Evolutionary conservation across 108 stramenopile species (phyloP), one percentile per base, ranked within the genome.

Genomic region (Skeletonema marinoi): DNA sequence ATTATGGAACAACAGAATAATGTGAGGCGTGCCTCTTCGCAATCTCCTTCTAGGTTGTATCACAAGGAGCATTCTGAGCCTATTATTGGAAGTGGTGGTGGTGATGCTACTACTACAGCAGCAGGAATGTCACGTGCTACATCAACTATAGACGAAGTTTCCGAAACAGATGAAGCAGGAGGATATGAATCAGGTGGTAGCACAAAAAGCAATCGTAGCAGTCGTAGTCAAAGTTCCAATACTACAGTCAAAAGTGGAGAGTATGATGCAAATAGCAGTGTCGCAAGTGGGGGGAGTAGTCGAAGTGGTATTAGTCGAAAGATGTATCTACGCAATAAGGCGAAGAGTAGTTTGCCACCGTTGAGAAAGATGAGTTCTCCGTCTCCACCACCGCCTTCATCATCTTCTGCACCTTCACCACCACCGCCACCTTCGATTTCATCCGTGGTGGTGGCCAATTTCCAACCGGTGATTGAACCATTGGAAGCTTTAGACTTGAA

Each of bases 391-490:
- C 39, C n/a, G 17, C 4, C 19, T 4, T 14, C 48, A 30, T 6
- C 73, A 42, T 11, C 64, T 9, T 17, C 65, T 16, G 16, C 0
- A 30, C 21, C 65, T 19, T 48, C 46, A 8, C 67, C 44, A 12
- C n/a, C 70, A 14, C 19, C 58, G 14, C 35, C 56, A 2, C 32
- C 67, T 5, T 59, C 61, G 0, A 33, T 70, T 71, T 65, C 32
- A 25, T 64, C 70, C 2, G 87, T 88, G 3, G 78, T 85, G 32
- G 86, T 94, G 63, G 80, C 85, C 7, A 89, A 89, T 63, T 93
- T 88, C 70, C 86, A 80, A 59, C 92, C 92, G 29, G 83, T 85
- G 11, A 82, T 93, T 44, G 80, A 90, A 36, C 92, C 95, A 8
- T 68, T 96, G 68, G 86, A 89, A 25, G 64, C 67, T 5, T 69